These are phyloP conservation scores for Phoma sp. DNA, from an alignment of 2,329 filamentous ascomycete genomes.

Conservation along the genomic window DNA sequence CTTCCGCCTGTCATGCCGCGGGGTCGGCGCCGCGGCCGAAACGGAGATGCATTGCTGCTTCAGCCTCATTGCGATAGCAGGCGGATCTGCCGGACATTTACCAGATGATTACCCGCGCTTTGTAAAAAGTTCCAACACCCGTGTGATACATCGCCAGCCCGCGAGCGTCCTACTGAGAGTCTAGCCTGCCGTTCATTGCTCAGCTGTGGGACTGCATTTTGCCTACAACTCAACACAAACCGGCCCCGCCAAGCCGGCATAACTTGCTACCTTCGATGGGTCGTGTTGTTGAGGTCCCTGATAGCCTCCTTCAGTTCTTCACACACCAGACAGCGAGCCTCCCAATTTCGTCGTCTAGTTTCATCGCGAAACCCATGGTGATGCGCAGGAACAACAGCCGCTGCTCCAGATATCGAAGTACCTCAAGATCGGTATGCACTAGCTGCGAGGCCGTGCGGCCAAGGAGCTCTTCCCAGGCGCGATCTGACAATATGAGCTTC, in stretches of 20 bases:
- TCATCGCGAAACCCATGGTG: constrained; percentile 63
- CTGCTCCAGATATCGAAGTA: constrained; percentile 58
- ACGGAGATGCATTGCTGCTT: constrained; percentile 20
- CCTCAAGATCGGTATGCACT: constrained; percentile 47
- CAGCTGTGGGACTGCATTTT: constrained; percentile 5
- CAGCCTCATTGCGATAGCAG: constrained; percentile 16
- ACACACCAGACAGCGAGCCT: constrained; percentile 44
- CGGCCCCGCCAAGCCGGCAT: constrained; percentile 11
- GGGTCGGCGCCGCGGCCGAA: constrained; percentile 35
- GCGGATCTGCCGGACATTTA: constrained; percentile 15
- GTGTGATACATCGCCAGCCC: constrained; percentile 6
- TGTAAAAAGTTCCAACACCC: constrained; percentile 7
- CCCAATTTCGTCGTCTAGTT: constrained; percentile 40
- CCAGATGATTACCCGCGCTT: constrained; percentile 14
- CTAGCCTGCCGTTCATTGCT: constrained; percentile 2
- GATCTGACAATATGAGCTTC: constrained; percentile 60
- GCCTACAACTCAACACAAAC: constrained; percentile 10
- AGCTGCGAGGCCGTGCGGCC: constrained; percentile 54
- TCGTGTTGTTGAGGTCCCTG: not conserved
- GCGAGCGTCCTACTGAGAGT: not conserved
- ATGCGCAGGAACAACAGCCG: constrained; percentile 59
- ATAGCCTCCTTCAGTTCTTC: constrained; percentile 18
- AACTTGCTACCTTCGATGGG: not conserved
- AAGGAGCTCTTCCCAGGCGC: constrained; percentile 60
- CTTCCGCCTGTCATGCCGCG: constrained; percentile 31